Base-by-base conservation (phyloP, 139 green algal species). In the Chlorella sp. region DNA sequence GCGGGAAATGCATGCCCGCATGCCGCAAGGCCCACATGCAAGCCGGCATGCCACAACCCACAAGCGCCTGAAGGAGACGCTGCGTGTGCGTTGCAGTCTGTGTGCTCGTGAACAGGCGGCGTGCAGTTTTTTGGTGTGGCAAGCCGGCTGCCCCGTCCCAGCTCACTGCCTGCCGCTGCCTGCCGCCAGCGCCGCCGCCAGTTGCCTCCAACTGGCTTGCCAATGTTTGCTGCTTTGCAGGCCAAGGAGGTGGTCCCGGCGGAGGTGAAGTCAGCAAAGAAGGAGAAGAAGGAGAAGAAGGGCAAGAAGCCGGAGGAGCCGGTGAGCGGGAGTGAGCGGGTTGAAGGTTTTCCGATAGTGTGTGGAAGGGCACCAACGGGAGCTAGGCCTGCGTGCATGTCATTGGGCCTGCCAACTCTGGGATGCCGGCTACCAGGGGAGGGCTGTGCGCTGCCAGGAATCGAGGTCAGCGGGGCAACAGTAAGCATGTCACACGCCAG, bases 211-310 rank as follows among this genome's bases (percentile, higher is more conserved):
- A 12, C 28, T 22, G 30, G 19, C 39, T 30, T 9, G 14, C 32
- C 28, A 22, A 36, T 36, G 37, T 15, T 16, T 18, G 30, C 71
- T 78, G 30, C 32, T 21, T 34, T 21, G 71, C 71, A 78, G 71
- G 71, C 21, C 36, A 34, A 21, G 32, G 71, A 78, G 71, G 32
- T 78, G 30, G 48, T 57, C 9, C 71, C 30, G 39, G 85, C 37
- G 5, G 42, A 93, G 68, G 86, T 87, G 78, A 88, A 88, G 48
- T 79, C 83, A 26, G 26, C 66, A 64, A 93, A 93, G 90, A 87
- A 92, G 69, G 40, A 92, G 34, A 88, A 92, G 73, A 83, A 93
- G 37, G 48, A 42, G 22, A 89, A 88, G 48, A 66, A 71, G 37
- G 69, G 68, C n/a, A 61, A 76, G 68, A 26, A n/a, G 37, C 53